Conservation (phyloP, 176 grass and related monocot species). For the Olyra latifolia region DNA sequence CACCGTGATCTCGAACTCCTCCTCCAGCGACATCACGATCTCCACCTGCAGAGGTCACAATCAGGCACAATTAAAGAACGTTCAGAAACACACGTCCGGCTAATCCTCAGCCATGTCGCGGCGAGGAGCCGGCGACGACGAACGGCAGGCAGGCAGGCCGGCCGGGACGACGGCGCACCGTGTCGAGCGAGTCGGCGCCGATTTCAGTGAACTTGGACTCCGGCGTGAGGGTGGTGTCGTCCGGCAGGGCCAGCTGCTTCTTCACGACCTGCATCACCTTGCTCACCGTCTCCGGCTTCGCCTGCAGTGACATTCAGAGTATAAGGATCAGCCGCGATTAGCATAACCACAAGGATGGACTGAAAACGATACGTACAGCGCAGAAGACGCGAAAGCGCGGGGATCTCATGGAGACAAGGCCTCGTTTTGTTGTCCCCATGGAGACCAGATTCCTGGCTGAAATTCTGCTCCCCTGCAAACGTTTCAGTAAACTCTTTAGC, state of each 20-base stretch:
- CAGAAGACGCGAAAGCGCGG: slow-evolving; percentile 44
- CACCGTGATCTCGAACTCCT: slow-evolving; percentile 70
- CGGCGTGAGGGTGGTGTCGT: slow-evolving; percentile 43
- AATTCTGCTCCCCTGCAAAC: slow-evolving; percentile 50
- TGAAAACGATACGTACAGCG: slow-evolving; percentile 28
- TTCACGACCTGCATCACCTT: slow-evolving; percentile 83
- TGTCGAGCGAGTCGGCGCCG: slow-evolving; percentile 84
- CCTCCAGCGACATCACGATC: slow-evolving; percentile 89
- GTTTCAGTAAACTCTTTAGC: neutral
- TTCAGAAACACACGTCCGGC: neutral
- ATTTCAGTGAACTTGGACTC: slow-evolving; percentile 66
- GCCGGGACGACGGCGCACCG: no score
- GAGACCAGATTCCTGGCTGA: slow-evolving; percentile 28
- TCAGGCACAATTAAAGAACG: neutral
- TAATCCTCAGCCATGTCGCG: neutral
- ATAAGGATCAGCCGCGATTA: neutral
- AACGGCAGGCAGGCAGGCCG: neutral
- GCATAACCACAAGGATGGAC: neutral
- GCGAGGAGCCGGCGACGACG: neutral
- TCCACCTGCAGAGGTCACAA: slow-evolving; percentile 52
- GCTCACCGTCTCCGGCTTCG: slow-evolving; percentile 67
- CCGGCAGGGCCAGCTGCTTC: slow-evolving; percentile 64
- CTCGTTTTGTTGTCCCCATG: slow-evolving; percentile 19
- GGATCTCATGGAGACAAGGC: slow-evolving; percentile 31
- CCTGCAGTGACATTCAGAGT: slow-evolving; percentile 27